Base-by-base conservation (phyloP, 129 eudicot genomes). In the Flaveria sonorensis region DNA sequence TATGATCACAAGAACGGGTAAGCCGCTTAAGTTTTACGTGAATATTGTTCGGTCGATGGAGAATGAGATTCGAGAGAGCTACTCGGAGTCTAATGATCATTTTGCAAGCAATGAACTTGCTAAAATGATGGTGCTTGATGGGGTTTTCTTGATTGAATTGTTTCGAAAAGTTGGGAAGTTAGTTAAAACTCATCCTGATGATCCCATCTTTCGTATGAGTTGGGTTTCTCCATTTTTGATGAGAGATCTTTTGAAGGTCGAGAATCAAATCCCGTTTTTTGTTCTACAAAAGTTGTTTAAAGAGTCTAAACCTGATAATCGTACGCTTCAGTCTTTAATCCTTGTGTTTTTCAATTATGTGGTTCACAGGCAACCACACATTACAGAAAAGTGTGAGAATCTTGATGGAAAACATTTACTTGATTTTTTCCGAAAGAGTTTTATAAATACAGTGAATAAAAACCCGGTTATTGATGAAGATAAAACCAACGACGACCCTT, bases 51-150 rank as follows among this genome's bases (percentile, higher is more conserved):
- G 45, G 73, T 42, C 55, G 1, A 51, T 76, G 78, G 82, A 71
- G 21, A 52, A 0, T 16, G 15, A 71, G 18, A 82, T 82, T 50
- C 43, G 82, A 71, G 70, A 77, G 9, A 62, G 82, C 46, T 82
- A 82, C 59, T 82, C 85, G 8, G 82, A 82, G 68, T 70, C 73
- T n/a, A 76, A 71, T 5, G 76, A 82, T n/a, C 53, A 10, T 43
- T 66, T 70, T 63, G 7, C 32, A 9, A 71, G 39, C 1, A 48
- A 62, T 60, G 82, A 82, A 19, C 82, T 82, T 76, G 85, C 81
- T 52, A 82, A 76, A 72, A 82, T 82, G 82, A 82, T 82, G 85
- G 85, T 82, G 53, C 82, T 82, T 70, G 85, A 82, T 76, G 82
- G 85, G 40, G 15, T 76, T 21, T 82, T 82, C 43, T 70, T 82